phyloP scores from a whole-genome alignment of 495 filamentous ascomycete species.

The Zalerion maritima region DNA sequence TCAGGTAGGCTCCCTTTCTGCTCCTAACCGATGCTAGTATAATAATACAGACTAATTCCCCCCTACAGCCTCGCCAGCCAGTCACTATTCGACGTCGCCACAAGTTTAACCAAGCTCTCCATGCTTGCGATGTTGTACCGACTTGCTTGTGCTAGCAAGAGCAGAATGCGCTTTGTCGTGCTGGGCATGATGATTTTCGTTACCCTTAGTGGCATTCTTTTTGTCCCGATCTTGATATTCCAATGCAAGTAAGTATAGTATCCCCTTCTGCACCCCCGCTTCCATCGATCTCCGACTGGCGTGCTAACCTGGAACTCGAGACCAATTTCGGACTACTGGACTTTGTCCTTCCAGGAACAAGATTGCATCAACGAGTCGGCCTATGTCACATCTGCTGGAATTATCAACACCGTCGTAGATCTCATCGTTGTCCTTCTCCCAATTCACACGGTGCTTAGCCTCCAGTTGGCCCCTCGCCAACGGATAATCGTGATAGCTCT shows the following conservation, averaged over 20 bases:
- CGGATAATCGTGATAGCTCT: slow-evolving; percentile 41
- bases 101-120: slow-evolving; percentile 41
- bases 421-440: slow-evolving; percentile 42
- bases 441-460: slow-evolving; percentile 40
- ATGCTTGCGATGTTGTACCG: slow-evolving; percentile 36
- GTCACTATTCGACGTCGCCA: slow-evolving; percentile 37
- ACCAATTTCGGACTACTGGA: slow-evolving; percentile 41
- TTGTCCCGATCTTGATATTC: slow-evolving; percentile 36
- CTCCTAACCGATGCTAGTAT: neutral
- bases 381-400: slow-evolving; percentile 36
- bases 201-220: slow-evolving; percentile 26
- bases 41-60: neutral
- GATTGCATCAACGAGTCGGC: slow-evolving; percentile 36
- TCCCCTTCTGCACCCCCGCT: neutral
- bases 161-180: slow-evolving; percentile 13
- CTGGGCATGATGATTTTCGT: slow-evolving; percentile 32
- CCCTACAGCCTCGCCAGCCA: slow-evolving; percentile 30
- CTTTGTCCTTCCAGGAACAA: slow-evolving; percentile 18
- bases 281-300: neutral
- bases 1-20: slow-evolving; percentile 15
- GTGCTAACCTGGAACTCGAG: slow-evolving; percentile 15
- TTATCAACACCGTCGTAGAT: slow-evolving; percentile 47
- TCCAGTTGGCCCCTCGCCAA: slow-evolving; percentile 40
- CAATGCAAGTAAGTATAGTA: slow-evolving; percentile 37
- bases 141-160: slow-evolving; percentile 10